phyloP scores from a whole-genome alignment of 208 protist species.

The Acanthamoeba lenticulata region DNA sequence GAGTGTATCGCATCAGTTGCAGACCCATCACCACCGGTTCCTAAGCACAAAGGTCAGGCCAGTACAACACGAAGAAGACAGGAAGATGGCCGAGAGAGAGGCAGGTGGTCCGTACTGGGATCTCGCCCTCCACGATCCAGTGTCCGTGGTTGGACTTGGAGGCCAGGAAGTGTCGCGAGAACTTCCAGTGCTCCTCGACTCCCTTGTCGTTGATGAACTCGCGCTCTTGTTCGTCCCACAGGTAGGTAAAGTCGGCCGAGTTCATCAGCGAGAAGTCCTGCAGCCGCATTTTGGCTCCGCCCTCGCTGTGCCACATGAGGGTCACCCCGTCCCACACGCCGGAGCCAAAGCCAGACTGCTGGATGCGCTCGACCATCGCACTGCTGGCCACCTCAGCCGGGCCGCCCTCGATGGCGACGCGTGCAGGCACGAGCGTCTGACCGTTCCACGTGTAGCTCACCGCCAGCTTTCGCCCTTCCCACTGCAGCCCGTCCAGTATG shows the following conservation, averaged over 20 bases:
- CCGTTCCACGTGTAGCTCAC: slow-evolving; percentile 42
- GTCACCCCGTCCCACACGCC: slow-evolving; percentile 20
- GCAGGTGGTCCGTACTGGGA: neutral
- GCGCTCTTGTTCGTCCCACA: slow-evolving; percentile 45
- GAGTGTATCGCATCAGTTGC: slow-evolving; percentile 35
- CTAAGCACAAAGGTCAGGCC: neutral
- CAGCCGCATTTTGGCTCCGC: neutral
- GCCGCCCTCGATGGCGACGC: neutral
- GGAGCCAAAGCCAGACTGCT: neutral
- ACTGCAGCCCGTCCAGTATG: neutral
- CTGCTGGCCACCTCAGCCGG: neutral
- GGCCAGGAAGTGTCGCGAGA: slow-evolving; percentile 44
- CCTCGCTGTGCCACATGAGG: neutral
- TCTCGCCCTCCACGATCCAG: slow-evolving; percentile 53
- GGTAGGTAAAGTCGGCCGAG: slow-evolving; percentile 1
- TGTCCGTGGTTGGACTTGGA: slow-evolving; percentile 42
- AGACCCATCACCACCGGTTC: slow-evolving; percentile 26
- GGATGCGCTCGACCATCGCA: neutral
- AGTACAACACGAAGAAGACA: neutral
- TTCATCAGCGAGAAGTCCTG: slow-evolving; percentile 48
- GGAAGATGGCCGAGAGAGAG: neutral
- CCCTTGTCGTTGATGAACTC: slow-evolving; percentile 18
- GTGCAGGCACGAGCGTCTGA: neutral
- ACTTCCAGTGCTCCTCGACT: neutral
- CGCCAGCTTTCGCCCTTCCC: neutral